phyloP scores from a whole-genome alignment of 129 eudicot species.

The Centrapalus pauciflorus region DNA sequence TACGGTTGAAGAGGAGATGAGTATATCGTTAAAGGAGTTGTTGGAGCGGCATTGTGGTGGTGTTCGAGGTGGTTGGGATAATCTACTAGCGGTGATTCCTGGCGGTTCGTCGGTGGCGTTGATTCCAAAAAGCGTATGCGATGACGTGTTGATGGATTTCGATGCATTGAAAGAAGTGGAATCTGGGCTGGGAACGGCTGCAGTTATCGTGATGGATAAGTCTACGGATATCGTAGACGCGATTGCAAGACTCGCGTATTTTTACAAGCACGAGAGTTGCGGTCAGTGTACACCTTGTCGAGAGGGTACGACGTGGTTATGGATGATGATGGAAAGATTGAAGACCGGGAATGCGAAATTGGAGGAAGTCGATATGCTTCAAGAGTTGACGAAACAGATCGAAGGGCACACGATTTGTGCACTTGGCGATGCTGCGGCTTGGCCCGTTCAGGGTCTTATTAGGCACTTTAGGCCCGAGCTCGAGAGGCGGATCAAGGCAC shows the following conservation, averaged over 20 bases:
- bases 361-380: constrained; percentile 93
- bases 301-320: constrained; percentile 90
- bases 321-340: constrained; percentile 90
- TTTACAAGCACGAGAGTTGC: constrained; percentile 91
- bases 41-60: constrained; percentile 90
- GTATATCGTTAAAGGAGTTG: constrained; percentile 81
- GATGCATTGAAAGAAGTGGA: constrained; percentile 75
- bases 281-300: constrained; percentile 94
- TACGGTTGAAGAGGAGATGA: constrained; percentile 94
- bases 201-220: constrained; percentile 87
- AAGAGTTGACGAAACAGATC: constrained; percentile 87
- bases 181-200: constrained; percentile 82
- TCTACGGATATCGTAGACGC: constrained; percentile 83
- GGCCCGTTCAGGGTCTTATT: constrained; percentile 97
- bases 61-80: constrained; percentile 91
- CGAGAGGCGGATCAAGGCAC: constrained; percentile 77
- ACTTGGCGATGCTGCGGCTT: constrained; percentile 90
- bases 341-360: constrained; percentile 80
- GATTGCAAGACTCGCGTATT: constrained; percentile 30
- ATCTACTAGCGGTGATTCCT: constrained; percentile 73
- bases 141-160: constrained; percentile 83
- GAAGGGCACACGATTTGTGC: constrained; percentile 98
- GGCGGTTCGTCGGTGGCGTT: constrained; percentile 84
- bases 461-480: constrained; percentile 87
- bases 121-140: constrained; percentile 45